Evolutionary conservation across 495 filamentous ascomycete genomes (phyloP), one percentile per base, ranked within the genome.

Genomic region (Penicillium alfredii): DNA sequence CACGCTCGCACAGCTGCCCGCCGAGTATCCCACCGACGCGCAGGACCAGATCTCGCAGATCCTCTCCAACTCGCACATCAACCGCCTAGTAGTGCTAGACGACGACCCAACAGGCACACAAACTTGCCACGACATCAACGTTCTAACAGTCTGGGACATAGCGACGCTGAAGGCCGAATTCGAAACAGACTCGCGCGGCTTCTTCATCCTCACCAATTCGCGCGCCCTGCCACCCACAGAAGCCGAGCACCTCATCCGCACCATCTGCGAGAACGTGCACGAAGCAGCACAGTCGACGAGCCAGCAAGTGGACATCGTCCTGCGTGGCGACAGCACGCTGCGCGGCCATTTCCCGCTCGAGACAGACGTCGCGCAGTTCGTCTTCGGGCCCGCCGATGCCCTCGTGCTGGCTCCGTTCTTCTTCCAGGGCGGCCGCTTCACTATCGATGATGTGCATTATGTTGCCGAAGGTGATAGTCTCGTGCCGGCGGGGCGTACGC

Each of bases 171-270:
- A 30, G 11, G 30, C 48, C 13, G 71, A 74, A 40, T 64, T 76
- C 39, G 46, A 48, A 8, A 49, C 46, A 14, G 15, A 42, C 15
- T 49, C 49, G 6, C 42, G 33, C 1, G 71, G 73, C 24, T 76
- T 75, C 55, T 76, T 76, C 58, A 74, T 76, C 36, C 58, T 75
- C 9, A 76, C 73, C 19, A 76, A 76, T 44, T 74, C 73, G 1
- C 66, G 72, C 32, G 73, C 73, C 16, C 57, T 74, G 7, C 66
- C 67, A 6, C 61, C 71, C 8, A 22, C 39, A 2, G 58, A 65
- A 23, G 71, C 70, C 10, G 53, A 60, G 25, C 24, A 20, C 4
- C 56, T 76, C 2, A 65, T 74, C 35, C 46, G 40, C 18, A 52
- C 45, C n/a, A 73, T 76, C 35, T 71, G 68, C 43, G 19, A 43